Conservation (phyloP, 768 basidiomycete genomes). For the Lyophyllum semitale region DNA sequence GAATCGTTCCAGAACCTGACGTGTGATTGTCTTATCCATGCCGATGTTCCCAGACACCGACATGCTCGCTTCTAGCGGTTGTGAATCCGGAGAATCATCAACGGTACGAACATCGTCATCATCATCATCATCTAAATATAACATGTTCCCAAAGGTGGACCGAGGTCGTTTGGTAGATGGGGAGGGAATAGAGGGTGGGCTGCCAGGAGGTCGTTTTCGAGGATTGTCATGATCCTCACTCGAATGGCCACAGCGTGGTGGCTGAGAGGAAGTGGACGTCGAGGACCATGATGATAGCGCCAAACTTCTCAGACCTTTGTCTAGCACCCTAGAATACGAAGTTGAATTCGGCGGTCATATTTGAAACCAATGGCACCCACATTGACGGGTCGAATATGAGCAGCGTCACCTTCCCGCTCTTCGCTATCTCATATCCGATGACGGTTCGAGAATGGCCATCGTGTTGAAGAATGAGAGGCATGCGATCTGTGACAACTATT, state of each 20-base stretch:
- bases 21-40: constrained; percentile 11
- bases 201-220: constrained; percentile 5
- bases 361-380: constrained; percentile 34
- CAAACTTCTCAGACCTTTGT: constrained; percentile 1
- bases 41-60: not conserved
- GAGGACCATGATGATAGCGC: constrained; percentile 10
- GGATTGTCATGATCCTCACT: not conserved
- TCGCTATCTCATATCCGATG: constrained; percentile 77
- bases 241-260: not conserved
- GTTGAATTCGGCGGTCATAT: not conserved
- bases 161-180: constrained; percentile 28
- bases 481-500: constrained; percentile 58
- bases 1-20: constrained; percentile 9
- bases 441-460: constrained; percentile 86
- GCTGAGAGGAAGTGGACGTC: not conserved
- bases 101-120: constrained; percentile 2
- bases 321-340: constrained; percentile 7
- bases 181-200: not conserved
- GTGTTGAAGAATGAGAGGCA: constrained; percentile 86
- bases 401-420: constrained; percentile 58
- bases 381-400: constrained; percentile 78
- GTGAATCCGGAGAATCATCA: not conserved
- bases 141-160: constrained; percentile 5
- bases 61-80: not conserved
- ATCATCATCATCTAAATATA: constrained; percentile 29